Evolutionary conservation across 1,284 basidiomycete genomes (phyloP).

Genomic region (Tilletia caries): DNA sequence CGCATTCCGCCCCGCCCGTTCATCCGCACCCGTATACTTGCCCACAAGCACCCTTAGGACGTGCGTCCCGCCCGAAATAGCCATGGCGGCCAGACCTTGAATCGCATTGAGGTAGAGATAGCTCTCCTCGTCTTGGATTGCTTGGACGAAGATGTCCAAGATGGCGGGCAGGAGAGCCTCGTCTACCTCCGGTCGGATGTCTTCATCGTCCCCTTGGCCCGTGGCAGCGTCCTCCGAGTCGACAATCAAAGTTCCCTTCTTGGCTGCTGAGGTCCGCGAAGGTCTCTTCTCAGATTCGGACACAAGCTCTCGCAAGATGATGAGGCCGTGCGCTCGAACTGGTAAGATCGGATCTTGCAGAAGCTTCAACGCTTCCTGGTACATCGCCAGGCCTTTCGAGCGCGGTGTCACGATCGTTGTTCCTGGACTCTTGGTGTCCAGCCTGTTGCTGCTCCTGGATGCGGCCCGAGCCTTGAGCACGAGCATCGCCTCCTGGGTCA

Average conservation of each 20-base stretch:
- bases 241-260: neutral
- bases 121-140: conserved; percentile 85
- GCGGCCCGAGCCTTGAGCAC: conserved; percentile 70
- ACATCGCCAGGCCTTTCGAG: conserved; percentile 54
- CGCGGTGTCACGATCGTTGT: conserved; percentile 22
- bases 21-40: conserved; percentile 31
- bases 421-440: neutral
- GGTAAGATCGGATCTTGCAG: conserved; percentile 88
- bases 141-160: conserved; percentile 79
- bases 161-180: conserved; percentile 69
- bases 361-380: conserved; percentile 80
- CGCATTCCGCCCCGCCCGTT: neutral
- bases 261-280: neutral
- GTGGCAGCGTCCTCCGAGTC: neutral
- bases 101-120: conserved; percentile 92
- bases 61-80: conserved; percentile 15
- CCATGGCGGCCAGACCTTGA: conserved; percentile 70
- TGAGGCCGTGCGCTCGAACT: conserved; percentile 81
- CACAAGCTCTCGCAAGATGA: conserved; percentile 43
- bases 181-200: conserved; percentile 21
- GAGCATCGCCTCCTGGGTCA: conserved; percentile 73
- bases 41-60: conserved; percentile 32
- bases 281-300: conserved; percentile 16
- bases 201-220: neutral
- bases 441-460: conserved; percentile 13